Evolutionary conservation across 2,329 filamentous ascomycete genomes (phyloP), one percentile per base, ranked within the genome.

Genomic region (Pseudocercospora crystallina): DNA sequence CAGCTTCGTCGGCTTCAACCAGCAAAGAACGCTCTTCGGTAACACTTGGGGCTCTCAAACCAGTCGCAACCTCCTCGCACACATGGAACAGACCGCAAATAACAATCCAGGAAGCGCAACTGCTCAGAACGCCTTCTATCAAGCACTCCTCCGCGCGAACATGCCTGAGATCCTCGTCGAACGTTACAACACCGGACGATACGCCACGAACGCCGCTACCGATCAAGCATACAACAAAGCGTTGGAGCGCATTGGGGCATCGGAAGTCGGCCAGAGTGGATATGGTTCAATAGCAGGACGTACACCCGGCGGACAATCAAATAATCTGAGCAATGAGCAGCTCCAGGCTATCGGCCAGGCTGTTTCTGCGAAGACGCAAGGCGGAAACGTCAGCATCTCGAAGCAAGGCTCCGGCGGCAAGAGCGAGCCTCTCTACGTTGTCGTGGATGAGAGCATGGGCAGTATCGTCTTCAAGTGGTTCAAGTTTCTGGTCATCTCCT

Each of bases 161-260:
- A 91, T 96, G 87, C 89, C 92, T 13, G 86, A 90, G 44, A 95
- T 99, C 57, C 77, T 99, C 49, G 81, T 96, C 53, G 90, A 97
- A 71, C 81, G 94, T 64, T 94, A 96, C 70, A 85, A 90, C 67
- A 90, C 87, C 12, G 88, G 88, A 56, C 83, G 86, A 48, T 99
- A 91, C 69, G 91, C 91, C 9, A 83, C 83, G 14, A 96, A 92
- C 67, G 70, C 83, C 12, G 81, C 83, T 10, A 86, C 86, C n/a
- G 89, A 95, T 50, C 80, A 85, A 40, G 81, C 86, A 17, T 97
- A 95, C 69, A 78, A 84, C 44, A 86, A 85, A 65, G 90, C 94
- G 15, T 71, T 96, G 31, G 77, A 83, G 57, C 74, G 75, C 55
- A 71, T 83, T n/a, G 81, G 80, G 42, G 76, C 78, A 51, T 65